These are phyloP conservation scores for Saitozyma podzolica DNA, from an alignment of 768 basidiomycete genomes.

Conservation along the genomic window DNA sequence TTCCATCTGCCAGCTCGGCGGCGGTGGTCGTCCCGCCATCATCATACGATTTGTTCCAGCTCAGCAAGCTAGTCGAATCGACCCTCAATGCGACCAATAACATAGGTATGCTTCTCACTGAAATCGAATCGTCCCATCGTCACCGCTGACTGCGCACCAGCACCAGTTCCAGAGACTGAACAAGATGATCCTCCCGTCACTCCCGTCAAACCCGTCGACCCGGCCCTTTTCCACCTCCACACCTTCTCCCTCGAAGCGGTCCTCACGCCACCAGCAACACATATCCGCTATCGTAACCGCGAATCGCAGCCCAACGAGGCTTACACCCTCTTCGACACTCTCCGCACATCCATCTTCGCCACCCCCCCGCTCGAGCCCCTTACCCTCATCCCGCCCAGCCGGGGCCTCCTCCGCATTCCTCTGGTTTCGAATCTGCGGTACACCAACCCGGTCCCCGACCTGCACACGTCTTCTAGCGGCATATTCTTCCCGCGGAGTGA, in stretches of 20 bases:
- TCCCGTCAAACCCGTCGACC: too few relatives aligned
- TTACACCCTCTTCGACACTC: constrained; percentile 10
- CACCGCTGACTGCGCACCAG: too few relatives aligned
- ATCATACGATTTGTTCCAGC: too few relatives aligned
- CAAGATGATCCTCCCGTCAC: too few relatives aligned
- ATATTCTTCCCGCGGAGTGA: neutral
- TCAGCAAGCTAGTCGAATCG: too few relatives aligned
- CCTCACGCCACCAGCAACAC: constrained; percentile 18
- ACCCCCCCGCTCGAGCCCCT: constrained; percentile 4
- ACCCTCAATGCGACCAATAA: too few relatives aligned
- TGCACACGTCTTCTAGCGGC: neutral
- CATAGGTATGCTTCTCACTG: too few relatives aligned
- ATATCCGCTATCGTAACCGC: constrained; percentile 2
- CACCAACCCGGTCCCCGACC: neutral
- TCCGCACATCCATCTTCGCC: constrained; percentile 2
- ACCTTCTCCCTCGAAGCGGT: constrained; percentile 30
- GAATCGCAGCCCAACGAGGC: constrained; percentile 16
- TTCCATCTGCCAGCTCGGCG: too few relatives aligned
- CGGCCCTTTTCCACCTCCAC: constrained; percentile 28
- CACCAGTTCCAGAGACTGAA: too few relatives aligned
- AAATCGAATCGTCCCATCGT: too few relatives aligned
- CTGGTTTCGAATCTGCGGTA: neutral
- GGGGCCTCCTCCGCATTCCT: neutral
- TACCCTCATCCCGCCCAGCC: constrained; percentile 6
- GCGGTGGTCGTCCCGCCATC: too few relatives aligned